Percentiles rank a stretch among this genome's conserved stretches.
phyloP scores from a whole-genome alignment of 2,329 filamentous ascomycete species.

The Aspergillus pseudoviridinutans region DNA sequence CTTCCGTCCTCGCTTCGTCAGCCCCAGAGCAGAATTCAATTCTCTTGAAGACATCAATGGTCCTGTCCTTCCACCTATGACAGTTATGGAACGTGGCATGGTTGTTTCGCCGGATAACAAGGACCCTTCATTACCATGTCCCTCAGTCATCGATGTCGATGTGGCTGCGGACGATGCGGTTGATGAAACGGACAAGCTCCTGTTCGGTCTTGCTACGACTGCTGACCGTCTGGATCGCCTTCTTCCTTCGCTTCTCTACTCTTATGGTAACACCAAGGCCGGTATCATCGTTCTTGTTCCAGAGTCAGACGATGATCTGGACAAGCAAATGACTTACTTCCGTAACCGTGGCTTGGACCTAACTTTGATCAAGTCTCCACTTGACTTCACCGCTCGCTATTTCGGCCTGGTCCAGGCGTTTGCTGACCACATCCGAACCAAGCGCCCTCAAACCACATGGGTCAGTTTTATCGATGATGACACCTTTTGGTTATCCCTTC shows the following conservation, averaged over 20 bases:
- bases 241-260: slow-evolving; percentile 40
- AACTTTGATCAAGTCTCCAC: slow-evolving; percentile 36
- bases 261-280: slow-evolving; percentile 40
- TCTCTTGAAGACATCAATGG: slow-evolving; percentile 36
- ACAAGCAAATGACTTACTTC: slow-evolving; percentile 39
- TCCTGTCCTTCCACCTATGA: slow-evolving; percentile 37
- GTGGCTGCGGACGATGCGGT: slow-evolving; percentile 38
- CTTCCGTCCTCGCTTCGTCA: slow-evolving; percentile 36
- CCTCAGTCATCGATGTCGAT: slow-evolving; percentile 37
- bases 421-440: slow-evolving; percentile 33
- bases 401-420: slow-evolving; percentile 42
- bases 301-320: slow-evolving; percentile 37
- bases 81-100: slow-evolving; percentile 37
- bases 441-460: slow-evolving; percentile 40
- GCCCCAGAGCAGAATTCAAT: slow-evolving; percentile 34
- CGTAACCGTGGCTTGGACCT: slow-evolving; percentile 40
- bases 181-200: slow-evolving; percentile 38
- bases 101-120: slow-evolving; percentile 32
- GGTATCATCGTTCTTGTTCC: slow-evolving; percentile 40
- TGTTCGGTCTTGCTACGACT: slow-evolving; percentile 42
- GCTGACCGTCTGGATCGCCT: slow-evolving; percentile 40
- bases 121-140: slow-evolving; percentile 33
- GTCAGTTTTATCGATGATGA: slow-evolving; percentile 43
- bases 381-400: slow-evolving; percentile 42
- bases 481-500: slow-evolving; percentile 41